Base-by-base conservation (phyloP, 768 basidiomycete genomes). In the Auricularia cornea region DNA sequence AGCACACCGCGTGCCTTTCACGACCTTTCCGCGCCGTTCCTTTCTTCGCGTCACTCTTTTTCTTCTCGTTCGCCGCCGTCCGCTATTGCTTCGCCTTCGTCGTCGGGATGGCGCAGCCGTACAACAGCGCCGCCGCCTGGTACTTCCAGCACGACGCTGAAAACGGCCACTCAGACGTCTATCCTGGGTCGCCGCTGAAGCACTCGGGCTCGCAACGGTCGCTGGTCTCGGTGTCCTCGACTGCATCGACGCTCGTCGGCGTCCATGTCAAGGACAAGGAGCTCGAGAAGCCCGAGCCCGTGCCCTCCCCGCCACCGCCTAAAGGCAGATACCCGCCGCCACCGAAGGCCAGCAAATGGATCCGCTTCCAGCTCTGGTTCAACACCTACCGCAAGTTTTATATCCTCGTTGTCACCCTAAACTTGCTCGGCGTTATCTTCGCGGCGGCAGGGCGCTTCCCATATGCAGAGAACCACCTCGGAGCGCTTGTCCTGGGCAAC, bases 331-430 rank as follows among this genome's bases (percentile, higher is more conserved):
- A 63, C 10, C 54, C 67, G 35, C 62, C 65, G n/a, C 69, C 69
- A 52, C 65, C 67, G 51, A 67, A 62, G 51, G 63, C 69, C 29
- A 71, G 72, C 56, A 66, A 66, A 28, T 72, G 71, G 72, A 44
- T 71, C 54, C 68, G 68, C n/a, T 72, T 73, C 62, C 68, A 66
- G 64, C 61, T 78, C 30, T 78, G 76, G 76, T 77, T 71, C 65
- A 78, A 75, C 57, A 73, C 76, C 3, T 77, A 77, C 62, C 72
- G 77, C 51, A 77, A 74, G 66, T 72, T 78, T 67, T 77, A 18
- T 20, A 48, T 35, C 11, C 30, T 61, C n/a, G 44, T 51, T 16
- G 12, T 61, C 20, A 26, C 44, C 14, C 28, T 48, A 40, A 61
- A 61, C 29, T 12, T 61, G 20, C 40, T 51, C 29, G 18, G 23